Evolutionary conservation across 352 stramenopile genomes (phyloP), one percentile per base, ranked within the genome.

Genomic region (Globisporangium abappressorium): DNA sequence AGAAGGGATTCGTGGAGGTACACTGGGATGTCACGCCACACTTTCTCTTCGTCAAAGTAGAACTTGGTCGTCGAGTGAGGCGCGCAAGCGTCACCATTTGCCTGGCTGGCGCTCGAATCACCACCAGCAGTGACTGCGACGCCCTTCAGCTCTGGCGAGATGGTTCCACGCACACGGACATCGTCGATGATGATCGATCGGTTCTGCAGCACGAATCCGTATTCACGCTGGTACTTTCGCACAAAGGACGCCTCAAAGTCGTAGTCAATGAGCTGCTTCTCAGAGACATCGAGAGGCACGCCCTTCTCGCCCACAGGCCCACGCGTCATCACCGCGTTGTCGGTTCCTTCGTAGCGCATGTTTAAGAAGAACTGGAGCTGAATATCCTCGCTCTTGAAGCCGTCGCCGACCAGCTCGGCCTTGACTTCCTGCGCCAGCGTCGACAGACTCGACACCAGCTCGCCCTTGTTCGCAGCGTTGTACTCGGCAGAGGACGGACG

Each of bases 331-430:
- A 99, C 93, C 26, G 96, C 95, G 67, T 97, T 99, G 72, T 99
- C 98, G 0, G 98, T 99, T 34, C 97, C 97, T 73, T 99, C 81
- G 77, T 99, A 99, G 15, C 98, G 90, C 82, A 99, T 95, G 75
- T 99, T 99, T 49, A 99, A 79, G 76, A 97, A 99, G 62, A 93
- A 97, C 75, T 99, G 91, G 57, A 97, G 87, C 56, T 93, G 76
- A 49, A 99, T 94, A 53, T 91, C 97, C 71, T 98, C 92, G 26
- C 68, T 73, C 57, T 90, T 84, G 59, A 99, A 93, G 26, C 85
- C 85, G 53, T 92, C 77, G n/a, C 65, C 78, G 22, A 92, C 82
- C 26, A 96, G 76, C 55, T 98, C 82, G 7, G 84, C 77, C 30
- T 87, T 65, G 0, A 84, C 84, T 66, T 94, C 82, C 24, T 82